phyloP scores from a whole-genome alignment of 768 basidiomycete genomes.

The Phylloporus sp. region DNA sequence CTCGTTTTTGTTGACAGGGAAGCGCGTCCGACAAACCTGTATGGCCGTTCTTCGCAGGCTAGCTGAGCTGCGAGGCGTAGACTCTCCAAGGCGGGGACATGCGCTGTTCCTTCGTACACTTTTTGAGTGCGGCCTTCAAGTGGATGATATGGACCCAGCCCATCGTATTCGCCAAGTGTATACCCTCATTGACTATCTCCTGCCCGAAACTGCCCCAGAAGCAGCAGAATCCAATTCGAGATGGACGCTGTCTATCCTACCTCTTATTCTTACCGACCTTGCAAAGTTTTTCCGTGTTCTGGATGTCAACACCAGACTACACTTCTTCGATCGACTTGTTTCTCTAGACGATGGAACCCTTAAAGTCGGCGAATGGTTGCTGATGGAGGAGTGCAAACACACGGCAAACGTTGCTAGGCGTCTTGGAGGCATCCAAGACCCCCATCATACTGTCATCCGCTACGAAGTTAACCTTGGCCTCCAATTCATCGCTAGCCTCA shows the following conservation, averaged over 20 bases:
- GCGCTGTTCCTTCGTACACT: conserved; percentile 55
- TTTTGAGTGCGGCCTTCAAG: conserved; percentile 44
- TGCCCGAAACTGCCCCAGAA: conserved; percentile 38
- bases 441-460: conserved; percentile 39
- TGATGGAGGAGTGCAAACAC: conserved; percentile 60
- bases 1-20: conserved; percentile 24
- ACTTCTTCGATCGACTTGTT: conserved; percentile 52
- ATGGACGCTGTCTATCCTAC: conserved; percentile 56
- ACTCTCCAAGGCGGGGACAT: conserved; percentile 36
- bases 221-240: conserved; percentile 31
- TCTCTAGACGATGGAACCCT: conserved; percentile 44
- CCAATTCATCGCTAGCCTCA: conserved; percentile 45
- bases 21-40: conserved; percentile 47
- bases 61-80: conserved; percentile 25
- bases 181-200: conserved; percentile 51
- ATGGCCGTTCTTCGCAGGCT: conserved; percentile 46
- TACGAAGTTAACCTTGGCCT: conserved; percentile 50
- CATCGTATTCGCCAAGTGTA: conserved; percentile 54
- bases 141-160: conserved; percentile 50
- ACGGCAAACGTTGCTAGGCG: conserved; percentile 38
- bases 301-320: conserved; percentile 51
- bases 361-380: conserved; percentile 52
- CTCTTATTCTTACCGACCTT: conserved; percentile 53
- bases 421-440: conserved; percentile 31
- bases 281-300: conserved; percentile 52